phyloP scores from a whole-genome alignment of 805 yeast species.

The Lachancea fermentati region DNA sequence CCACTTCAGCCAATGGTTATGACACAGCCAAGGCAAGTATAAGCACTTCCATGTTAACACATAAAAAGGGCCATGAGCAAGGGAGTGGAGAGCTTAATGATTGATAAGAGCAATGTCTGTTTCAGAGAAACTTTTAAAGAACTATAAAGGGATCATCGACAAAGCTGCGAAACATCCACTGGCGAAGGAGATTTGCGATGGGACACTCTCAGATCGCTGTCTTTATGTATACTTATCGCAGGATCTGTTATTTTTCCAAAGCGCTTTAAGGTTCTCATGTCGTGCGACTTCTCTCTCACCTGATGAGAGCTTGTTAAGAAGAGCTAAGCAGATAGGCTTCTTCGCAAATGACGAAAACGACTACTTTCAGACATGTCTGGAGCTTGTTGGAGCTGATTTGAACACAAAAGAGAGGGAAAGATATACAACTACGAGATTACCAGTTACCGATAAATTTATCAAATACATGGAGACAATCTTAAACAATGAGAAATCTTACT shows the following conservation, averaged over 20 bases:
- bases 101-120: neutral
- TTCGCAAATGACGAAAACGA: conserved; percentile 43
- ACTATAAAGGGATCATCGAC: conserved; percentile 20
- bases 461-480: conserved; percentile 32
- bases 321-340: conserved; percentile 48
- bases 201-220: conserved; percentile 38
- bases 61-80: too few relatives aligned
- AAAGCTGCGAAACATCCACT: conserved; percentile 36
- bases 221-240: conserved; percentile 43
- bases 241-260: conserved; percentile 42
- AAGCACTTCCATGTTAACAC: neutral
- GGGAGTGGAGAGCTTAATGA: too few relatives aligned
- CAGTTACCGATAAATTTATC: conserved; percentile 36
- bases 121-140: conserved; percentile 20
- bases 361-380: conserved; percentile 36
- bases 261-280: conserved; percentile 39
- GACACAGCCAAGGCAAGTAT: neutral
- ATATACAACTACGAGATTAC: conserved; percentile 17
- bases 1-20: too few relatives aligned
- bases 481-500: conserved; percentile 24
- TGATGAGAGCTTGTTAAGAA: conserved; percentile 32
- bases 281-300: conserved; percentile 41
- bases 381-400: neutral
- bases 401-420: conserved; percentile 12
- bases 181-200: conserved; percentile 41